phyloP scores from a whole-genome alignment of 2,329 filamentous ascomycete species.

The Ceratocystis cubensis region DNA sequence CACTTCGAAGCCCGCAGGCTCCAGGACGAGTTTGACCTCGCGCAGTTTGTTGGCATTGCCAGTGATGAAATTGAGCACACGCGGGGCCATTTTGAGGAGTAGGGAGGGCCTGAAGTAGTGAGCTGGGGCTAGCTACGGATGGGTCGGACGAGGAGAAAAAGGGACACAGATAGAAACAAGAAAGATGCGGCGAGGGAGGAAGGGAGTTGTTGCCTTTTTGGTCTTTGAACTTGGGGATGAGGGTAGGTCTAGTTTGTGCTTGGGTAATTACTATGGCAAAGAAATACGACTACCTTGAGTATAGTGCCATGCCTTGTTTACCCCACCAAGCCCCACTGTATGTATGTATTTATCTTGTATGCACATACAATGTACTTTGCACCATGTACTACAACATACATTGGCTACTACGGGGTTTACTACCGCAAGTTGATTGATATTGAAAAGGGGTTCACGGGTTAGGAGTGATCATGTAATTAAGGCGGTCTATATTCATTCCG shows the following conservation, averaged over 20 bases:
- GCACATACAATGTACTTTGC: too few relatives aligned
- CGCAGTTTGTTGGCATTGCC: slow-evolving; percentile 88
- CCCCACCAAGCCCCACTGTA: not conserved
- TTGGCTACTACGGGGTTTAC: too few relatives aligned
- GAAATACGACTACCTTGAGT: too few relatives aligned
- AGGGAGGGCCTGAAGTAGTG: too few relatives aligned
- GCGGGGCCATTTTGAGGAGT: slow-evolving; percentile 30
- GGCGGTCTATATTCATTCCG: not conserved
- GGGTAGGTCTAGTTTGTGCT: not conserved
- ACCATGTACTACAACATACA: too few relatives aligned
- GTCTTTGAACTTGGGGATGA: not conserved
- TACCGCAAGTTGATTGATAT: too few relatives aligned
- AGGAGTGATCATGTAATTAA: too few relatives aligned
- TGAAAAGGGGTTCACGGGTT: too few relatives aligned
- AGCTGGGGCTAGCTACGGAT: too few relatives aligned
- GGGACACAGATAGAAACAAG: too few relatives aligned
- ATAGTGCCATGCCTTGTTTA: not conserved
- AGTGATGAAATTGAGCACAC: slow-evolving; percentile 77
- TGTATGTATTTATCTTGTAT: not conserved
- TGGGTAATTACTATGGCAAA: too few relatives aligned
- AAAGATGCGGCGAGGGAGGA: not conserved
- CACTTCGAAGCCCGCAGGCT: slow-evolving; percentile 53
- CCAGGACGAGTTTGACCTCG: slow-evolving; percentile 81
- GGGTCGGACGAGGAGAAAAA: too few relatives aligned
- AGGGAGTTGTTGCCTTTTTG: not conserved